Evolutionary conservation across 148 eudicot genomes (phyloP).

Genomic region (Nyssa sinensis): DNA sequence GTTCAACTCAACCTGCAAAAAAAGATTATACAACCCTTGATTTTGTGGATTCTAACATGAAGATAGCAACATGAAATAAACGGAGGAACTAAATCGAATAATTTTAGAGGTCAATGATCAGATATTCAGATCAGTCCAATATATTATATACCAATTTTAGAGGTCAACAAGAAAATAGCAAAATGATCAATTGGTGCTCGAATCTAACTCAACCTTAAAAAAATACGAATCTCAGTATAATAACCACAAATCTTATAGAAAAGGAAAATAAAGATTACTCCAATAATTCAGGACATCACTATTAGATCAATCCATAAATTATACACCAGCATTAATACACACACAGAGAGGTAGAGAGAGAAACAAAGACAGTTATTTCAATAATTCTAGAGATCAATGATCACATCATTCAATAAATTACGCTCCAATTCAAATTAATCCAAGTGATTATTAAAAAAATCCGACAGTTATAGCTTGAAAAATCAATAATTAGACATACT

Average conservation of each 20-base stretch:
- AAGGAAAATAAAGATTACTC: neutral
- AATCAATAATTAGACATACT: neutral
- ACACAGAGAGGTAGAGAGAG: neutral
- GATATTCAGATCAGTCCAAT: neutral
- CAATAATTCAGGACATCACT: neutral
- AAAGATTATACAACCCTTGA: neutral
- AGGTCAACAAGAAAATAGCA: too few species aligned
- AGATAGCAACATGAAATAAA: neutral
- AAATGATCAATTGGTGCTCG: neutral
- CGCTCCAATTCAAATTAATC: neutral
- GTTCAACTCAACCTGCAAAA: neutral
- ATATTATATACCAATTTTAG: too few species aligned
- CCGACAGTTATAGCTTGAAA: neutral
- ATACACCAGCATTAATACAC: neutral
- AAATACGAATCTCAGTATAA: neutral
- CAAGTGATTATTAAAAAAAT: neutral
- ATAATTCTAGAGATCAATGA: neutral
- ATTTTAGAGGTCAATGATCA: neutral
- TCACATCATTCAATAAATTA: neutral
- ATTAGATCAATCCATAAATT: neutral
- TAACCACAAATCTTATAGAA: too few species aligned
- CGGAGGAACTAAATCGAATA: too few species aligned
- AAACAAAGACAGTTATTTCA: neutral
- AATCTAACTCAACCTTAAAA: neutral
- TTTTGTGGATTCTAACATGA: neutral